These are phyloP conservation scores for Xenosphaeropsis pyriputrescens DNA, from an alignment of 2,329 filamentous ascomycete species.

Conservation along the genomic window DNA sequence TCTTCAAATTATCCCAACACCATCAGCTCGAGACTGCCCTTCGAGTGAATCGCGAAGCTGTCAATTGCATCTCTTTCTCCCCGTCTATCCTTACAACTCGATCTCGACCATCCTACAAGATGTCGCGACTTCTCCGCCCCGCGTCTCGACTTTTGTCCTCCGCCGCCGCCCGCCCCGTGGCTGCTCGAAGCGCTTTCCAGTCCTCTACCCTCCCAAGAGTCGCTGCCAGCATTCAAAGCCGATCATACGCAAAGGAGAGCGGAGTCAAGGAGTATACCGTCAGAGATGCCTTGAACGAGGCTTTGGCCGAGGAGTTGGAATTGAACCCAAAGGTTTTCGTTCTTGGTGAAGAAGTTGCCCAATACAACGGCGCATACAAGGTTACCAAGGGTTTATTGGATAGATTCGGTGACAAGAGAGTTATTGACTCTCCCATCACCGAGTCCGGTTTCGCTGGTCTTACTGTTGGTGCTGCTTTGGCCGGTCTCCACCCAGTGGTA, in stretches of 20 bases:
- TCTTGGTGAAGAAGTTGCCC: conserved; percentile 93
- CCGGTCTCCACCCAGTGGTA: conserved; percentile 86
- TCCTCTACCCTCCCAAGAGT: conserved; percentile 21
- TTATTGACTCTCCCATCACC: conserved; percentile 97
- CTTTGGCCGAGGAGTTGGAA: conserved; percentile 94
- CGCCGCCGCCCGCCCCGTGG: conserved; percentile 27
- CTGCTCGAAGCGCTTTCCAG: conserved; percentile 36
- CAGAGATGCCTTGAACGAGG: conserved; percentile 94
- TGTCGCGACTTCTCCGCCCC: conserved; percentile 46
- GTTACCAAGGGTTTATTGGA: conserved; percentile 96
- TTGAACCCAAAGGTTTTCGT: conserved; percentile 89
- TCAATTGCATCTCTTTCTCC: too few relatives aligned
- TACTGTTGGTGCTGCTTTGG: conserved; percentile 86
- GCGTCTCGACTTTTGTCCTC: conserved; percentile 46
- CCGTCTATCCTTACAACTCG: too few relatives aligned
- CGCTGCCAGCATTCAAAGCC: conserved; percentile 15
- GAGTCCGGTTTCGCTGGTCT: conserved; percentile 92
- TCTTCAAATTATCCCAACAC: too few relatives aligned
- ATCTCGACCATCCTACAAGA: conserved; percentile 7
- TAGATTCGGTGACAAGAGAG: conserved; percentile 90
- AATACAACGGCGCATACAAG: conserved; percentile 99
- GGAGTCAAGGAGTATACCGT: conserved; percentile 89
- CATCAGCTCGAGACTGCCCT: too few relatives aligned
- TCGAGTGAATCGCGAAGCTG: too few relatives aligned
- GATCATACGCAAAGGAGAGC: conserved; percentile 18